A percentile compares a stretch with the other conserved stretches of the same genome.
phyloP scores from a whole-genome alignment of 495 filamentous ascomycete species.

The Geoglossum glabrum region DNA sequence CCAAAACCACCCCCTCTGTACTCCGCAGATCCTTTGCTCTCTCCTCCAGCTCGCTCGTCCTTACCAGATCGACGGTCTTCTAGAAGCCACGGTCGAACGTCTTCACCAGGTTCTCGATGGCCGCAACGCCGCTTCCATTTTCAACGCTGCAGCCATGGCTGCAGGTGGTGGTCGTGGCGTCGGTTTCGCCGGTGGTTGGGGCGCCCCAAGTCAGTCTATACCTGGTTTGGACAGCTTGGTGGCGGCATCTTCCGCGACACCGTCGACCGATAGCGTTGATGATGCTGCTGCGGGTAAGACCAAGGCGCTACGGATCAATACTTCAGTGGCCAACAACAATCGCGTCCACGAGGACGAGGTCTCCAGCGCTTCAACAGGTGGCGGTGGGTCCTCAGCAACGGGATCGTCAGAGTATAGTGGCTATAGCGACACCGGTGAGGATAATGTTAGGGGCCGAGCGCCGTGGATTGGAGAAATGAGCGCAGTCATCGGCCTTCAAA shows the following conservation, averaged over 20 bases:
- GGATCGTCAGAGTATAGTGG: background rate
- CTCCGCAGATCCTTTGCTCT: slow-evolving; percentile 87
- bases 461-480: slow-evolving; percentile 73
- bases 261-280: background rate
- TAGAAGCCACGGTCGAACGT: slow-evolving; percentile 80
- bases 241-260: background rate
- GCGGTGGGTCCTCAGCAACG: background rate
- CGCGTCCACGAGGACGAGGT: background rate
- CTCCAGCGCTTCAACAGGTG: background rate
- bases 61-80: slow-evolving; percentile 76
- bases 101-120: slow-evolving; percentile 81
- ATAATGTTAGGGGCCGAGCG: slow-evolving; percentile 20
- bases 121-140: slow-evolving; percentile 86
- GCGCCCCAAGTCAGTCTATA: background rate
- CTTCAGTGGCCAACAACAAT: background rate
- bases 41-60: slow-evolving; percentile 84
- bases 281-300: background rate
- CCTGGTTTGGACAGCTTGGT: background rate
- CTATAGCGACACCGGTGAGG: background rate
- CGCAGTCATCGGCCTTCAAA: slow-evolving; percentile 91
- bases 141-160: slow-evolving; percentile 96
- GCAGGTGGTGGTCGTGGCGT: slow-evolving; percentile 69
- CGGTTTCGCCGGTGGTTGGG: slow-evolving; percentile 10
- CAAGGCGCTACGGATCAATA: background rate
- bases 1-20: slow-evolving; percentile 57